phyloP scores from a whole-genome alignment of 192 early-diverging fungal species.

The Entomortierella parvispora region DNA sequence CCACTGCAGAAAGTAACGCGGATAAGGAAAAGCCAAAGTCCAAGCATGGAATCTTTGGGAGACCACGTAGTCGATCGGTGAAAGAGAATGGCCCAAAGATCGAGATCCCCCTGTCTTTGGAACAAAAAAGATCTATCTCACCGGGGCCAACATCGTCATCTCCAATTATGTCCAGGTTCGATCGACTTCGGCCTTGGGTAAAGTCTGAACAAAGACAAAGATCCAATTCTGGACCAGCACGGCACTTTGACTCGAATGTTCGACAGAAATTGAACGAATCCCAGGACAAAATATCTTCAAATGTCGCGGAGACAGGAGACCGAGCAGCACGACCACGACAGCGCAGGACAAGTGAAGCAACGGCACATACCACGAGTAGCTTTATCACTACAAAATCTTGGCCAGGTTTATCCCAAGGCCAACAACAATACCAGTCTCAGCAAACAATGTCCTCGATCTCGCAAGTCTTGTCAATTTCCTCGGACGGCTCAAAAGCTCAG shows the following conservation, averaged over 20 bases:
- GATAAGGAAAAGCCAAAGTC: not conserved
- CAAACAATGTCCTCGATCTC: not conserved
- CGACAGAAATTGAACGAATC: conserved; percentile 6
- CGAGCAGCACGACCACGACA: not conserved
- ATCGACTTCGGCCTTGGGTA: conserved; percentile 11
- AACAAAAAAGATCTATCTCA: not conserved
- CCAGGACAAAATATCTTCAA: not conserved
- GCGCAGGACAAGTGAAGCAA: conserved; percentile 22
- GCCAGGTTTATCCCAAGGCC: not conserved
- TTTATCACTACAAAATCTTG: not conserved
- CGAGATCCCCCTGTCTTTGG: not conserved
- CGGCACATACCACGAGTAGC: conserved; percentile 7
- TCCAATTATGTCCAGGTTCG: conserved; percentile 9
- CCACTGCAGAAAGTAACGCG: not conserved
- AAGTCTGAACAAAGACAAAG: conserved; percentile 24
- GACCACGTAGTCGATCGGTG: conserved; percentile 21
- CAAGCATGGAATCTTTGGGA: not conserved
- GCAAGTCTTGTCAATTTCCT: no score
- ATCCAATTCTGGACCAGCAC: conserved; percentile 38
- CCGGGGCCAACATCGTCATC: conserved; percentile 4
- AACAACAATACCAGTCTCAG: no score
- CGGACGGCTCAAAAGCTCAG: not conserved
- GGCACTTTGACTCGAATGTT: conserved; percentile 11
- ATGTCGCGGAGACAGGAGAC: no score
- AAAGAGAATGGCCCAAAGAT: not conserved